Evolutionary conservation across 75 land plant species (phyloP).

Genomic region (Chamaecyparis obtusa): DNA sequence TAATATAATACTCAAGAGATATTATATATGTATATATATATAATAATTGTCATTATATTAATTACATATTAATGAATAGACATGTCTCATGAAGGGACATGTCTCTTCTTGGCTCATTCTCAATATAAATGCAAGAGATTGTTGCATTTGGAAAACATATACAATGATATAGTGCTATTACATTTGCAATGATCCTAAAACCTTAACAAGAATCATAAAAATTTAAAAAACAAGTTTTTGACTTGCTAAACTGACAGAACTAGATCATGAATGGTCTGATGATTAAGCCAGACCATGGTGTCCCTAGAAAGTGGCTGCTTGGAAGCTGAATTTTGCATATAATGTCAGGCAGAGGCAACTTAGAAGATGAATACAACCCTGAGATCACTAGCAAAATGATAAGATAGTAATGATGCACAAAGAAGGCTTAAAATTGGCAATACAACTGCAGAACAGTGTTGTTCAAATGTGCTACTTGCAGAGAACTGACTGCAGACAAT

Average conservation of each 20-base stretch:
- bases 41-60: no score
- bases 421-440: not conserved
- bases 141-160: no score
- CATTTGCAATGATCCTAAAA: no score
- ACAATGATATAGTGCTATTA: no score
- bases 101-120: no score
- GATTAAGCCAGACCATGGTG: not conserved
- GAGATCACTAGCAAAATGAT: not conserved
- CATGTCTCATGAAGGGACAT: no score
- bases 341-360: not conserved
- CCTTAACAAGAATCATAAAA: no score
- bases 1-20: no score
- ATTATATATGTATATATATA: no score
- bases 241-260: no score
- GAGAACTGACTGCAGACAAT: not conserved
- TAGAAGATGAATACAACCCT: not conserved
- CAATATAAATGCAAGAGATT: no score
- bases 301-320: not conserved
- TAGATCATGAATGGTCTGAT: not conserved
- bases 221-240: not conserved
- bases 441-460: not conserved
- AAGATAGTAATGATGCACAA: not conserved
- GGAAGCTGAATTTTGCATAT: not conserved
- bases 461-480: not conserved
- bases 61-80: no score